A percentile compares a stretch with the other conserved stretches of the same genome.
These are phyloP conservation scores for Beauveria medogensis DNA, from an alignment of 2,329 filamentous ascomycete species.

Conservation along the genomic window DNA sequence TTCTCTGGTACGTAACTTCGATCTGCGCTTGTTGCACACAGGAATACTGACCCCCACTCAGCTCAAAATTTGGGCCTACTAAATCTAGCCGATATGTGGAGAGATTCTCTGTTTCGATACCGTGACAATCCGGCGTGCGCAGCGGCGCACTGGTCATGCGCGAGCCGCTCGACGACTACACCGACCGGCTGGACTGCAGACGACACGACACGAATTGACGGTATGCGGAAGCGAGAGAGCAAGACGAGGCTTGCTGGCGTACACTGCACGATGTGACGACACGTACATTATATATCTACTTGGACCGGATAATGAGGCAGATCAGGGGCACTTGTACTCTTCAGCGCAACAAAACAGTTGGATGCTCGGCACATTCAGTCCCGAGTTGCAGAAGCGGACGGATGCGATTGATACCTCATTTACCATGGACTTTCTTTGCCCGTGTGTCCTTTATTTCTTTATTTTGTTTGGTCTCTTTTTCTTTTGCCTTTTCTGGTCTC, in stretches of 20 bases:
- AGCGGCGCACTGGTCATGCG: not conserved
- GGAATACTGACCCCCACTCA: constrained; percentile 32
- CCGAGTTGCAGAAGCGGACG: constrained; percentile 16
- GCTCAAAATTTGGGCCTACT: constrained; percentile 87
- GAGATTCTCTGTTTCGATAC: constrained; percentile 21
- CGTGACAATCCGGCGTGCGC: constrained; percentile 15
- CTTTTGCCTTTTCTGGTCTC: not conserved
- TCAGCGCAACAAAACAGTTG: constrained; percentile 1
- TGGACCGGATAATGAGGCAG: constrained; percentile 14
- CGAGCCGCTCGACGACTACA: not conserved
- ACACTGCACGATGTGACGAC: constrained; percentile 34
- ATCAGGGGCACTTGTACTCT: not conserved
- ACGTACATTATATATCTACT: constrained; percentile 21
- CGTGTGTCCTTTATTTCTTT: not conserved
- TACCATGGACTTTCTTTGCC: constrained; percentile 9
- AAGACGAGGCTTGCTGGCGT: constrained; percentile 25
- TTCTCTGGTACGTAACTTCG: constrained; percentile 72
- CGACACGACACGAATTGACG: constrained; percentile 1
- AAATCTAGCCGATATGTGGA: constrained; percentile 26
- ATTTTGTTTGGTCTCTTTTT: not conserved
- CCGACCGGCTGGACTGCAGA: not conserved
- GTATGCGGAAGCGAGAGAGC: constrained; percentile 7
- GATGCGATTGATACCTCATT: constrained; percentile 31
- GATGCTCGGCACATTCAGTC: not conserved
- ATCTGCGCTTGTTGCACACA: constrained; percentile 15